Evolutionary conservation across 352 stramenopile genomes (phyloP).

Genomic region (Globisporangium ultimum): DNA sequence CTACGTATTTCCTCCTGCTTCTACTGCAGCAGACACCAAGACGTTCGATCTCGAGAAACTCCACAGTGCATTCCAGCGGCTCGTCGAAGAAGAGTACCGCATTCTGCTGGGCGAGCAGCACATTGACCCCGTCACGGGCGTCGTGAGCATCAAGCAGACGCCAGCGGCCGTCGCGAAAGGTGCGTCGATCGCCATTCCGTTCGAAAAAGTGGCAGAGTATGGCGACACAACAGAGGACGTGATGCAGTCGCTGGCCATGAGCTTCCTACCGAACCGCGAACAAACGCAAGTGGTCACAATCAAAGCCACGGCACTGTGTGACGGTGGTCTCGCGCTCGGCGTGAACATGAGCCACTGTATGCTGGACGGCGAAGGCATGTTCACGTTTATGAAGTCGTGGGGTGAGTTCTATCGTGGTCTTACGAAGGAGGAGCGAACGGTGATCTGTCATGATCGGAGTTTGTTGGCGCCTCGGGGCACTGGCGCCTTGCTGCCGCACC

Average conservation of each 20-base stretch:
- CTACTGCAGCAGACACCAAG: background rate
- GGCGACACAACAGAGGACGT: slow-evolving; percentile 32
- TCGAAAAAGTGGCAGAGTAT: slow-evolving; percentile 21
- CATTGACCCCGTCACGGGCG: slow-evolving; percentile 22
- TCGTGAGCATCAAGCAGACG: slow-evolving; percentile 32
- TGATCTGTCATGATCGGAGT: slow-evolving; percentile 38
- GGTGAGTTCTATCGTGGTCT: slow-evolving; percentile 45
- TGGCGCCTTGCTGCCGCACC: slow-evolving; percentile 24
- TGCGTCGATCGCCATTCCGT: slow-evolving; percentile 27
- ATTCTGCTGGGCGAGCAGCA: slow-evolving; percentile 34
- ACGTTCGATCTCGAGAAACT: slow-evolving; percentile 41
- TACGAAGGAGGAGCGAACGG: slow-evolving; percentile 16
- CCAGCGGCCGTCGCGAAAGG: slow-evolving; percentile 1
- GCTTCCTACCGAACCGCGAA: slow-evolving; percentile 27
- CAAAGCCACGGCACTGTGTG: slow-evolving; percentile 40
- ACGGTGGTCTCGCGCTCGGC: slow-evolving; percentile 46
- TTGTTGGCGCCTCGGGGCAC: slow-evolving; percentile 23
- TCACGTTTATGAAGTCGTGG: slow-evolving; percentile 67
- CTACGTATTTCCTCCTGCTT: slow-evolving; percentile 49
- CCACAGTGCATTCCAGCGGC: slow-evolving; percentile 23
- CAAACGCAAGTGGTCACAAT: slow-evolving; percentile 24
- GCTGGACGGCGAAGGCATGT: slow-evolving; percentile 45
- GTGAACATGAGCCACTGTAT: slow-evolving; percentile 41
- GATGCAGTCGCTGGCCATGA: slow-evolving; percentile 23
- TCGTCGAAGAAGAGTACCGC: slow-evolving; percentile 45